Base-by-base conservation (phyloP, 305 asterid genomes). In the Rubia peregrina region DNA sequence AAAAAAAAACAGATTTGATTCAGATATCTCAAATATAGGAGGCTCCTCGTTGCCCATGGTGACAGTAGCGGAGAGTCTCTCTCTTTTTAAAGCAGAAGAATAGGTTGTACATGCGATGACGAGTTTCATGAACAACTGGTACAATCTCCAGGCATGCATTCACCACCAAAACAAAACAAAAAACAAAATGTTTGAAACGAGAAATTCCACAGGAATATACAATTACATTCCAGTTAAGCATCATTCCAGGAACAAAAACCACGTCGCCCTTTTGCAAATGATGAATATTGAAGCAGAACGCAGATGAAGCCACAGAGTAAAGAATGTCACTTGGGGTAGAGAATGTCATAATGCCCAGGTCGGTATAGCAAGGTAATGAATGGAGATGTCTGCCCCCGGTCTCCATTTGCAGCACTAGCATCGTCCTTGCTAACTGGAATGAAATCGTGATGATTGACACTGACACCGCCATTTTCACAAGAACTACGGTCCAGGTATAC, bases 341-440 rank as follows among this genome's bases (percentile, higher is more conserved):
- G 83, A 73, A 90, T 86, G 82, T 93, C 98, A 33, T 94, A 94
- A 75, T 94, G 99, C 46, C 97, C 97, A 7, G 99, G 97, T 65
- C 97, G 88, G 80, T 94, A 94, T 24, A 94, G 84, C 85, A 94
- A 81, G 67, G 88, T 88, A 63, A 94, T 83, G 77, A 86, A 85
- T 3, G 96, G 96, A 63, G 80, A 77, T 67, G 63, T 8, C 8
- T 78, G 72, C 81, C 73, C 80, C 8, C 81, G 14, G 59, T 73
- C 79, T 40, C 74, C 78, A 7, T 49, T 40, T n/a, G 48, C 44
- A 65, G 76, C 65, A 30, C 72, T 38, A 14, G 74, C 70, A 12
- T 13, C 51, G 59, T 78, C 77, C 10, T 73, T 22, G 9, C 61
- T 74, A 49, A 43, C 65, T 16, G 99, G 99, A 74, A 77, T 62